Conservation (phyloP, 2,329 filamentous ascomycete genomes). For the Fusarium coffeatum region DNA sequence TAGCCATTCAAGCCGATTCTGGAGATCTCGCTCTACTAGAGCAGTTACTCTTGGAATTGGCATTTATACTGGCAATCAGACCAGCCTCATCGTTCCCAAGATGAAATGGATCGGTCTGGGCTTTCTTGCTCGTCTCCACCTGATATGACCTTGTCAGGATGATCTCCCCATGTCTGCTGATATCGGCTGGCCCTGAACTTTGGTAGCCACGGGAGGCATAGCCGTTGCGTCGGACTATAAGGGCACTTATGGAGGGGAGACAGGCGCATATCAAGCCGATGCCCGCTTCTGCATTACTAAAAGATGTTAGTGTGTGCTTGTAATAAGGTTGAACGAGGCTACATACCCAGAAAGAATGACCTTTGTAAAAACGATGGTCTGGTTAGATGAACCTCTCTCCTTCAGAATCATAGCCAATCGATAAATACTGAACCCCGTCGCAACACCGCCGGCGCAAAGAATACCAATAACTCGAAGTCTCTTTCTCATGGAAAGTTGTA, state of each 20-base stretch:
- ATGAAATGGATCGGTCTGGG: constrained; percentile 18
- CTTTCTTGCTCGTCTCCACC: constrained; percentile 40
- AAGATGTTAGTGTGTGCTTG: rapidly evolving
- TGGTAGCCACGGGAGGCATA: constrained; percentile 43
- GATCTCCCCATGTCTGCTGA: constrained; percentile 43
- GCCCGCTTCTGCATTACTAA: constrained; percentile 34
- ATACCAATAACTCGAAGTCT: constrained; percentile 32
- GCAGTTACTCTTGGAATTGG: constrained; percentile 27
- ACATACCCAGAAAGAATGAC: constrained; percentile 36
- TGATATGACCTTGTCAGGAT: constrained; percentile 48
- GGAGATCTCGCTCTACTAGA: constrained; percentile 20
- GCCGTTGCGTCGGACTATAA: constrained; percentile 31
- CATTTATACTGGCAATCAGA: constrained; percentile 30
- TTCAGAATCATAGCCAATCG: constrained; percentile 28
- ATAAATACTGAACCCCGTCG: constrained; percentile 35
- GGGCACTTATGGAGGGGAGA: constrained; percentile 35
- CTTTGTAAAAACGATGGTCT: constrained; percentile 35
- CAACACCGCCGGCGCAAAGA: constrained; percentile 36
- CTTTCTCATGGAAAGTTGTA: constrained; percentile 28
- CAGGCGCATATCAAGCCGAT: constrained; percentile 37
- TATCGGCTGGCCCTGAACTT: constrained; percentile 15
- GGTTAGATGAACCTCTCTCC: constrained; percentile 26
- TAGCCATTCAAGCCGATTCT: neutral
- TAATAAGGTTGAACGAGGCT: rapidly evolving
- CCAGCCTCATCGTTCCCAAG: constrained; percentile 42